These are phyloP conservation scores for Zoysia matrella DNA, from an alignment of 202 grass and related monocot species.

Conservation along the genomic window DNA sequence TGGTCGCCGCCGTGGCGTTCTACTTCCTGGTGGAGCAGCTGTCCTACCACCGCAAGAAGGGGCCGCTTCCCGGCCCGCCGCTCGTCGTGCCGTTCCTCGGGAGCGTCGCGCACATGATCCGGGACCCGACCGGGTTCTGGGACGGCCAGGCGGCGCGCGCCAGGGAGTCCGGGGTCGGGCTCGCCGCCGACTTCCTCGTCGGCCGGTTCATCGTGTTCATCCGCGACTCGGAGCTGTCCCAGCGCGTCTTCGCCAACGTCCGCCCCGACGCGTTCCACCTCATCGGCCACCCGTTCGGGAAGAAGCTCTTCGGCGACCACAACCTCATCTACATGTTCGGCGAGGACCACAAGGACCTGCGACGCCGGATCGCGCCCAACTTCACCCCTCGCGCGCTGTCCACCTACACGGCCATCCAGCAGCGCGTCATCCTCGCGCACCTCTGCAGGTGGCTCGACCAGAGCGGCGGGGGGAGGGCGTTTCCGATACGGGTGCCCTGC, in stretches of 20 bases:
- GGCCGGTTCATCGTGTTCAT: constrained; percentile 83
- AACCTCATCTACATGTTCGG: constrained; percentile 96
- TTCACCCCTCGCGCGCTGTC: constrained; percentile 75
- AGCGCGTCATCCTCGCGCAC: constrained; percentile 67
- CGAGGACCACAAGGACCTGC: constrained; percentile 78
- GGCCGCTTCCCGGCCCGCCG: constrained; percentile 50
- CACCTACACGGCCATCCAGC: constrained; percentile 70
- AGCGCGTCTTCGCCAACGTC: constrained; percentile 81
- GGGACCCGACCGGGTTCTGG: constrained; percentile 71
- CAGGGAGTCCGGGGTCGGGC: constrained; percentile 51
- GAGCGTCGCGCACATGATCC: constrained; percentile 52
- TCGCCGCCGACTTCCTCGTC: constrained; percentile 69
- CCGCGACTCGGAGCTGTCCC: constrained; percentile 70
- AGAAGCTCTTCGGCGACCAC: constrained; percentile 86
- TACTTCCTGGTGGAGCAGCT: constrained; percentile 63
- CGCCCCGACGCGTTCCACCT: constrained; percentile 86
- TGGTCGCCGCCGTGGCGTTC: constrained; percentile 34
- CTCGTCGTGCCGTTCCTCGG: constrained; percentile 75
- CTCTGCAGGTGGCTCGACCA: too few species aligned
- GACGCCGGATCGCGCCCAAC: constrained; percentile 74
- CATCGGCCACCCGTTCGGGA: constrained; percentile 86
- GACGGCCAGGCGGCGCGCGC: constrained; percentile 59
- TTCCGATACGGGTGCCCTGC: constrained; percentile 55
- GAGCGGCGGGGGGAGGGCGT: too few species aligned
- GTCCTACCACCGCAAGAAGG: constrained; percentile 75